Conservation (phyloP, 73 alveolate species). For the Paramecium pentaurelia region DNA sequence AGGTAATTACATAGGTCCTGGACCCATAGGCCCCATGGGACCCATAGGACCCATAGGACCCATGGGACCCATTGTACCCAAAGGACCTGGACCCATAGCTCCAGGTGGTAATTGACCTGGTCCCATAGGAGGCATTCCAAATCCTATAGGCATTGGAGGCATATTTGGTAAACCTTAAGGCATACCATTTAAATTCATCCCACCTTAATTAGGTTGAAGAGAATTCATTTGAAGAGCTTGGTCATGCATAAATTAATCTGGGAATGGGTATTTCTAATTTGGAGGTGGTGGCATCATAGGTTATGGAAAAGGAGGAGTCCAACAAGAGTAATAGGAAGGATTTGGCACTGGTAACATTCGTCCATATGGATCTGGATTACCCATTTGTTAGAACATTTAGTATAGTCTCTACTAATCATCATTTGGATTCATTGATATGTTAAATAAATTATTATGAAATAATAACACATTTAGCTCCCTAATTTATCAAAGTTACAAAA, state of each 20-base stretch:
- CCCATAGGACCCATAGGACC: not conserved
- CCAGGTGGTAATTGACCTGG: not conserved
- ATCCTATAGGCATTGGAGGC: constrained; percentile 6
- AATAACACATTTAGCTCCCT: not conserved
- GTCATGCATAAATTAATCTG: not conserved
- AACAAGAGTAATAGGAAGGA: not conserved
- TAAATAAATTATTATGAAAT: not conserved
- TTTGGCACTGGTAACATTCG: constrained; percentile 1
- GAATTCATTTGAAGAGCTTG: not conserved
- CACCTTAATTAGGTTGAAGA: not conserved
- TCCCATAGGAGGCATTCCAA: constrained; percentile 9
- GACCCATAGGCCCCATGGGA: not conserved
- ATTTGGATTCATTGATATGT: constrained; percentile 19
- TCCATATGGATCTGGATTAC: constrained; percentile 1
- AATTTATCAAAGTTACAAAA: not conserved
- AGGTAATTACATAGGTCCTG: not conserved
- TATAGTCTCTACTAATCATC: not conserved
- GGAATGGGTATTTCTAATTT: not conserved
- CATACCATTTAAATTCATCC: not conserved
- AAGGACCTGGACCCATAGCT: not conserved
- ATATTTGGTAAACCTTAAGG: not conserved
- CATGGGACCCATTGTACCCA: not conserved
- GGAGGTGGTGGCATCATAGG: constrained; percentile 27
- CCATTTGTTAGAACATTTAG: constrained; percentile 9
- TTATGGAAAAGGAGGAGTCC: constrained; percentile 20